These are phyloP conservation scores for Paramecium caudatum DNA, from an alignment of 73 alveolate species.

Conservation along the genomic window DNA sequence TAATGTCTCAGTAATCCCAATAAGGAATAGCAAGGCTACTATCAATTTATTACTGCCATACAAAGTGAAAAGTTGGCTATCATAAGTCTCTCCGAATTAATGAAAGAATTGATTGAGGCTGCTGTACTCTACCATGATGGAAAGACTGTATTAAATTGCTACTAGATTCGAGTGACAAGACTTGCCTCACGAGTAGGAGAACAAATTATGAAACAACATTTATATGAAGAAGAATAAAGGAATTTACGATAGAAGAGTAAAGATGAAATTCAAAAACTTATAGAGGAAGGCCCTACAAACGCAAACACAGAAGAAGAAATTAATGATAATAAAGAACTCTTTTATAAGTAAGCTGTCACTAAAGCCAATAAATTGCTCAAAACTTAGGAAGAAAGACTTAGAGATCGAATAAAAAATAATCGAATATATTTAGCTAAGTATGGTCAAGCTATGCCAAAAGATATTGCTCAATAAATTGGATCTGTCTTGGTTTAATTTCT, in stretches of 20 bases:
- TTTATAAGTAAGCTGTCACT: background rate
- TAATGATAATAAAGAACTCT: background rate
- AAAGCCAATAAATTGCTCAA: slow-evolving; percentile 8
- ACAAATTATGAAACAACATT: slow-evolving; percentile 22
- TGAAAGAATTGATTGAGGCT: slow-evolving; percentile 69
- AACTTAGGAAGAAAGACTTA: slow-evolving; percentile 23
- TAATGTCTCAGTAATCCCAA: slow-evolving; percentile 65
- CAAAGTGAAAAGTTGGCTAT: slow-evolving; percentile 72
- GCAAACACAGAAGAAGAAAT: background rate
- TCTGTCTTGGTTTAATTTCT: slow-evolving; percentile 9
- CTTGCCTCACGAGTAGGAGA: slow-evolving; percentile 70
- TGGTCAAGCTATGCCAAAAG: slow-evolving; percentile 55
- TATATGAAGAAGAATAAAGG: slow-evolving; percentile 75
- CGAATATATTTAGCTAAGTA: background rate
- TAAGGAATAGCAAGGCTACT: slow-evolving; percentile 55
- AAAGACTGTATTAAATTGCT: background rate
- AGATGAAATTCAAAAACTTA: slow-evolving; percentile 52
- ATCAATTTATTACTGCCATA: slow-evolving; percentile 49
- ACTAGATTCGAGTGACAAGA: background rate
- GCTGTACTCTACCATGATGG: slow-evolving; percentile 5
- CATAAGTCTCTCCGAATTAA: slow-evolving; percentile 61
- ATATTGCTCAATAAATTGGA: slow-evolving; percentile 59
- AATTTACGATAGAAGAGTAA: slow-evolving; percentile 33
- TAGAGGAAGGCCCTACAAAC: background rate
- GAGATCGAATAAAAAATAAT: slow-evolving; percentile 59